Conservation (phyloP, 2,329 filamentous ascomycete species). For the Myriosclerotinia scirpicola region DNA sequence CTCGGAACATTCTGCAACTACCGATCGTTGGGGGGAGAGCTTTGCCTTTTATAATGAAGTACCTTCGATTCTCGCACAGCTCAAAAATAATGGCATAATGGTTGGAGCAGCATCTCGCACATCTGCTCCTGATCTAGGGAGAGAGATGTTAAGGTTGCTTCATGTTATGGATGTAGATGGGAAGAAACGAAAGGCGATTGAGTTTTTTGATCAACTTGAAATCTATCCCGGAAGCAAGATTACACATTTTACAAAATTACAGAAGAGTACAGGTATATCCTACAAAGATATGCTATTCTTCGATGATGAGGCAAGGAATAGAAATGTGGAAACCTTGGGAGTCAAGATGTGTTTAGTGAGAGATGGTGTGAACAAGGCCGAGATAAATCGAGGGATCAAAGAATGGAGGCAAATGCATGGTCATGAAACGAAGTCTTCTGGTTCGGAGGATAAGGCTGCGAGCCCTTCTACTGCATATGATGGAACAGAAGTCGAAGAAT, state of each 20-base stretch:
- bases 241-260: constrained; percentile 76
- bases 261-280: constrained; percentile 66
- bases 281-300: constrained; percentile 94
- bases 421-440: constrained; percentile 24
- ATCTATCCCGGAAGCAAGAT: constrained; percentile 79
- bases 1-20: constrained; percentile 45
- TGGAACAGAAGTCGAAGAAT: constrained; percentile 6
- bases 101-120: constrained; percentile 82
- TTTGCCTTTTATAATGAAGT: constrained; percentile 73
- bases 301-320: constrained; percentile 85
- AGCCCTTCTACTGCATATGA: neutral
- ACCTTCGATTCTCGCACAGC: constrained; percentile 62
- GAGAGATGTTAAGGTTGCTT: constrained; percentile 76
- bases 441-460: neutral
- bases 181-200: constrained; percentile 49
- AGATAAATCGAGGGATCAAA: constrained; percentile 76
- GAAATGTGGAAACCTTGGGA: constrained; percentile 75
- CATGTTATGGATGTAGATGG: constrained; percentile 49
- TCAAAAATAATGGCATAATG: constrained; percentile 47
- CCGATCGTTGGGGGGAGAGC: constrained; percentile 61
- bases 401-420: constrained; percentile 70
- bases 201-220: constrained; percentile 62
- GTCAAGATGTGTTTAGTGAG: constrained; percentile 69
- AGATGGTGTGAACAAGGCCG: constrained; percentile 73
- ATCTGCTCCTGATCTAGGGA: constrained; percentile 72